Percentiles rank a stretch among this genome's conserved stretches.
Evolutionary conservation across 1,284 basidiomycete species (phyloP).

Genomic region (Bondarzewia mesenterica): DNA sequence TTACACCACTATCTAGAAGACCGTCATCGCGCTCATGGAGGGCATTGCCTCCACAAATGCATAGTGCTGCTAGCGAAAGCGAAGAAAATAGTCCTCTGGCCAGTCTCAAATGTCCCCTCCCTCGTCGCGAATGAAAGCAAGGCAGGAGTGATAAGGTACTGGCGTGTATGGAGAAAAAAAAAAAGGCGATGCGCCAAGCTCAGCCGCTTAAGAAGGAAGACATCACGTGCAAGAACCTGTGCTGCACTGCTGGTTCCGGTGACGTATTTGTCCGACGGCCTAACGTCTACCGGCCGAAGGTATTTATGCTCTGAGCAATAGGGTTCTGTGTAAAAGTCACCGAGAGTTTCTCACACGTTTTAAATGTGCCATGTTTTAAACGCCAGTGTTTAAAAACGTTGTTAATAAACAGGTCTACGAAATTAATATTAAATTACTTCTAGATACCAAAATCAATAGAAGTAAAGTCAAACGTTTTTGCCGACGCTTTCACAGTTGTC

Average conservation of each 20-base stretch:
- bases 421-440: too few species aligned
- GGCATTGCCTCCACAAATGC: constrained; percentile 14
- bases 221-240: too few species aligned
- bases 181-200: background rate
- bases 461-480: too few species aligned
- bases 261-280: background rate
- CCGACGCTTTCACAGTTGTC: too few species aligned
- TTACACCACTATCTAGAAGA: constrained; percentile 57
- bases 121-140: constrained; percentile 16
- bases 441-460: too few species aligned
- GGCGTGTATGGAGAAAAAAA: constrained; percentile 16
- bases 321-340: too few species aligned
- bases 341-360: too few species aligned
- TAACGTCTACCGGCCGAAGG: background rate
- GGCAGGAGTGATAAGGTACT: constrained; percentile 30
- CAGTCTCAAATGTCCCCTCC: constrained; percentile 25
- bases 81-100: constrained; percentile 28
- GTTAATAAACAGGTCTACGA: too few species aligned
- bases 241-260: too few species aligned
- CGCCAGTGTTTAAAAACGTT: too few species aligned
- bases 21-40: constrained; percentile 35
- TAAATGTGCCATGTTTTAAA: too few species aligned
- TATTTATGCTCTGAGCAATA: background rate
- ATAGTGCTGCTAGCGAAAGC: constrained; percentile 42
- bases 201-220: too few species aligned